Base-by-base conservation (phyloP, 1,139 yeast genomes). In the Sugiyamaella grinbergsii region DNA sequence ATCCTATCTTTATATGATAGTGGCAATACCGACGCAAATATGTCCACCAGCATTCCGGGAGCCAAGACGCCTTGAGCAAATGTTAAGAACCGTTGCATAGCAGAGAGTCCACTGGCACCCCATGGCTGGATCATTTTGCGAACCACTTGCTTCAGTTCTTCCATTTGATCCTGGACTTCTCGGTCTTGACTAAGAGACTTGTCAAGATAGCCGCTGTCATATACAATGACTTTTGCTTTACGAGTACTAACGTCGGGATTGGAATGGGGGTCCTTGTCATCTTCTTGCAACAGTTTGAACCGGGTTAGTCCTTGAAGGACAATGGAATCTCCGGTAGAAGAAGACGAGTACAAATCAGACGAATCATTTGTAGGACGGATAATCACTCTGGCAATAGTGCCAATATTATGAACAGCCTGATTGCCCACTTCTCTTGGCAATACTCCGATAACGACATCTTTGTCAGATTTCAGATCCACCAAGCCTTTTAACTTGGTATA, bases 1-100 rank as follows among this genome's bases (percentile, higher is more conserved):
- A 68, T 49, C 54, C 68, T 67, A 38, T 68, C 68, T 3, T 55
- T 56, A 36, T 55, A 60, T 1, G 63, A 58, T 23, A 70, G 58
- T 10, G 73, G 73, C 37, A 71, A 58, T 15, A 70, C 61, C n/a
- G 71, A 62, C 8, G 65, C 64, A 41, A 70, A 57, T 31, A 71
- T 54, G 51, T 71, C 75, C 1, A 69, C 66, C 31, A 71, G 50
- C 42, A 60, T 57, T 2, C 67, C 63, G 3, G 73, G 67, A 6
- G 68, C 59, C 32, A 60, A 55, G 10, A 58, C 53, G 10, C 58
- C 50, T 52, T 54, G 55, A 47, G 59, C 52, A 49, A 55, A 47
- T 37, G 60, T 38, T 46, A 62, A 39, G 53, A 60, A 48, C 50
- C 59, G 50, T 45, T 54, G 57, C 44, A 58, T 54, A 8, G 62